These are phyloP conservation scores for Suhomyces choctaworum DNA, from an alignment of 1,139 yeast species.

Conservation along the genomic window DNA sequence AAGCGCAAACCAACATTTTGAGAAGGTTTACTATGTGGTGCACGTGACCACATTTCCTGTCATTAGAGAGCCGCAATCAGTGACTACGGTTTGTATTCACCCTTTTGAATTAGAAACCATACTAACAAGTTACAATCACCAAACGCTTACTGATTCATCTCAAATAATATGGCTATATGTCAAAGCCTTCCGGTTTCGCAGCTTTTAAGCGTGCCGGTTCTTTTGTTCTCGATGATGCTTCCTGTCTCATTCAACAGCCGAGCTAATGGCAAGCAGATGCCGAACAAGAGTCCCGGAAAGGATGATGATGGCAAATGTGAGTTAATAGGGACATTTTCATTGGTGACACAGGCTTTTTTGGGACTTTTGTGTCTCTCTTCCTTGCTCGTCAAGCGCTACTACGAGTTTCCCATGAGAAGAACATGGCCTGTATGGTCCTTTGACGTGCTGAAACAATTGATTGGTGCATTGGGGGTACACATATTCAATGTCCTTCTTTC, in stretches of 20 bases:
- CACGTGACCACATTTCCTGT: too few species aligned
- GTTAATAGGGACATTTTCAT: constrained; percentile 69
- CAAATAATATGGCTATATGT: constrained; percentile 8
- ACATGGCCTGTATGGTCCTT: constrained; percentile 88
- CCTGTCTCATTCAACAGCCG: constrained; percentile 11
- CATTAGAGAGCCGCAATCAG: too few species aligned
- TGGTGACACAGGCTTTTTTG: constrained; percentile 61
- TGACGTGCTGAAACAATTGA: constrained; percentile 85
- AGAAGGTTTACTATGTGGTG: too few species aligned
- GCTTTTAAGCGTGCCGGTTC: constrained; percentile 13
- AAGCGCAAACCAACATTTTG: too few species aligned
- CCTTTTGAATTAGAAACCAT: too few species aligned
- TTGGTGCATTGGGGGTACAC: constrained; percentile 86
- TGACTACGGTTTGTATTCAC: too few species aligned
- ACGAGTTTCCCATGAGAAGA: constrained; percentile 76
- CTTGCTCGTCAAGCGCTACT: constrained; percentile 69
- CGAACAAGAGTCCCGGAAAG: constrained; percentile 5
- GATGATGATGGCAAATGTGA: constrained; percentile 47
- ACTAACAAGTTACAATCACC: background rate
- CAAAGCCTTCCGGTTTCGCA: constrained; percentile 11
- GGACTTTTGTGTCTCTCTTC: constrained; percentile 78
- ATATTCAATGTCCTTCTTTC: constrained; percentile 74
- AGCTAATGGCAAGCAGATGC: constrained; percentile 1
- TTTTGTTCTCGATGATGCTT: constrained; percentile 10
- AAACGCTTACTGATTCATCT: background rate